Evolutionary conservation across 192 early-diverging fungal genomes (phyloP), one percentile per base, ranked within the genome.

Genomic region (Gigaspora rosea): DNA sequence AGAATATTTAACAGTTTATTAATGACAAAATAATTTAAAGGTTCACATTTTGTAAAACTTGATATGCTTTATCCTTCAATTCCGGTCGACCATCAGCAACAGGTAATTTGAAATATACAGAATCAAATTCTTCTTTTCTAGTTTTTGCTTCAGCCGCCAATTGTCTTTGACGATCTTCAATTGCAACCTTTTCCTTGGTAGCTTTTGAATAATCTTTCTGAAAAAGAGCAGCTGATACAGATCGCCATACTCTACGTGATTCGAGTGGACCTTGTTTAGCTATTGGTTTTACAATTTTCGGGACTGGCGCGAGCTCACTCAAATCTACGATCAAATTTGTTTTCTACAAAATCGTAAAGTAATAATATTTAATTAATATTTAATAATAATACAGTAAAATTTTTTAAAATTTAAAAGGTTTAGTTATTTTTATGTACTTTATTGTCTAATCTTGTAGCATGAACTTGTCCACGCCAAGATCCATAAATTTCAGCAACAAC

Each of bases 161-260:
- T 57, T 79, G 75, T 32, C 92, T 82, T 82, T 92, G 91, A 33
- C 47, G 36, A 65, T 94, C 92, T 81, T 94, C 92, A 79, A 94
- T 88, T 3, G 58, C 78, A 22, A 88, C 81, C 78, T 94, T 94
- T 56, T 82, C 81, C 81, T 85, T 85, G 16, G 92, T 92, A 10
- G 92, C 92, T 2, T 84, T 81, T 10, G 78, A 73, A 72, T 75
- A 91, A 50, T 89, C 86, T 72, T 89, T 86, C 35, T 80, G 79
- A 5, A 86, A 75, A 78, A 94, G 86, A 33, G 86, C 86, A 49
- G 79, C 52, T 9, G 90, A 88, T 41, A 94, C 92, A 18, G 78
- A 65, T 50, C 81, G 73, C 92, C 92, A 94, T 22, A 93, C 68
- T 8, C 82, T 82, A 65, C 85, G 85, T 41, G 88, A 90, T 77